These are phyloP conservation scores for Nitzschia putrida DNA, from an alignment of 108 stramenopile species.

Conservation along the genomic window DNA sequence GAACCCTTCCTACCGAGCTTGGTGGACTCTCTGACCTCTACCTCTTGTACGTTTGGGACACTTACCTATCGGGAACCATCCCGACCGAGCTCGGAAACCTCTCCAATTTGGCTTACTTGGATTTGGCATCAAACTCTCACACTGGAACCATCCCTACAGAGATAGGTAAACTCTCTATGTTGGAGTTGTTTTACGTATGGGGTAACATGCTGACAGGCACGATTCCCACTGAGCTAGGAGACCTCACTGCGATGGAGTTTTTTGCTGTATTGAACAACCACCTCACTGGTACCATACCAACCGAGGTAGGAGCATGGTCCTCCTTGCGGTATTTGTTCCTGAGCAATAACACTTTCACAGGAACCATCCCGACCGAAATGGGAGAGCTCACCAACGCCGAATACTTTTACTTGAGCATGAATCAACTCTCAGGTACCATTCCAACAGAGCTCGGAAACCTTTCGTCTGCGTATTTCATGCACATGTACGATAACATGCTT, in stretches of 20 bases:
- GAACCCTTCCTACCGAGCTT: constrained; percentile 9
- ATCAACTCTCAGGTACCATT: constrained; percentile 52
- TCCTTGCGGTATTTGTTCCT: constrained; percentile 33
- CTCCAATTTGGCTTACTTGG: neutral
- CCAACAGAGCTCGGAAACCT: constrained; percentile 36
- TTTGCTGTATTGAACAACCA: neutral
- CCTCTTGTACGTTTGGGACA: constrained; percentile 32
- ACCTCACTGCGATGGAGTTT: neutral
- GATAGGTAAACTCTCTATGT: constrained; percentile 48
- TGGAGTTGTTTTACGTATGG: constrained; percentile 32
- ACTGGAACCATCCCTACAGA: constrained; percentile 61
- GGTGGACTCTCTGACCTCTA: constrained; percentile 51
- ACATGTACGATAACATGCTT: neutral
- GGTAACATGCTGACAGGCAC: constrained; percentile 25
- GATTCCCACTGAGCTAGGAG: constrained; percentile 41
- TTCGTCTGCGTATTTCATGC: neutral
- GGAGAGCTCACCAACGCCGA: constrained; percentile 35
- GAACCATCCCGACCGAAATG: constrained; percentile 52
- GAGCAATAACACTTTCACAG: constrained; percentile 38
- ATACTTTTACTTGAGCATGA: constrained; percentile 51
- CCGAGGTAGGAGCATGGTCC: neutral
- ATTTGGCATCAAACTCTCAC: constrained; percentile 32
- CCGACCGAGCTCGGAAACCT: constrained; percentile 37
- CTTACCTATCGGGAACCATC: constrained; percentile 17
- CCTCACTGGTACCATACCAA: neutral